phyloP scores from a whole-genome alignment of 2,329 filamentous ascomycete species.

The Fusarium annulatum region DNA sequence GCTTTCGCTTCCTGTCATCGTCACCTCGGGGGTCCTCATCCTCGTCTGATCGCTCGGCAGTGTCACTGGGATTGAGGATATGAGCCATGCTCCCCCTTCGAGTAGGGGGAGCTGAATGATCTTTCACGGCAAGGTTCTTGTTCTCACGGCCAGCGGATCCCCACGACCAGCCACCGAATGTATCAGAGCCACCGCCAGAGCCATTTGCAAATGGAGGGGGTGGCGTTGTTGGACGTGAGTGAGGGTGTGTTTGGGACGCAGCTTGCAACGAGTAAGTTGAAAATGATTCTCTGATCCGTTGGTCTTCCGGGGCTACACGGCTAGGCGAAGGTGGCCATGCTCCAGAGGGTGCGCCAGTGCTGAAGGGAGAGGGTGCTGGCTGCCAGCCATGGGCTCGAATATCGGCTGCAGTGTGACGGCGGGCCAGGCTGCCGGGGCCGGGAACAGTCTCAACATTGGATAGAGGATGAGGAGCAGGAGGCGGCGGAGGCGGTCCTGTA shows the following conservation, averaged over 20 bases:
- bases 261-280: conserved; percentile 64
- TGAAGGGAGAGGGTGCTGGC: conserved; percentile 70
- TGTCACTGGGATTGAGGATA: conserved; percentile 70
- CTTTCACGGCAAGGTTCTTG: conserved; percentile 62
- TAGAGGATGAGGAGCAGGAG: conserved; percentile 72
- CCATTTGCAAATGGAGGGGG: conserved; percentile 63
- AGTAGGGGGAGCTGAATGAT: conserved; percentile 67
- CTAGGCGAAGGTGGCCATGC: conserved; percentile 68
- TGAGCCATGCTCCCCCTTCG: conserved; percentile 71
- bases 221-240: conserved; percentile 66
- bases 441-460: conserved; percentile 71
- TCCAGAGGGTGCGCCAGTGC: conserved; percentile 64
- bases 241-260: conserved; percentile 56
- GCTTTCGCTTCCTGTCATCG: conserved; percentile 71
- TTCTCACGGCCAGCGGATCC: conserved; percentile 62
- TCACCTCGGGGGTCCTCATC: conserved; percentile 66
- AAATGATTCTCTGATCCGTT: conserved; percentile 67
- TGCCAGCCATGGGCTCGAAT: conserved; percentile 90
- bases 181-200: conserved; percentile 51
- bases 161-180: conserved; percentile 69
- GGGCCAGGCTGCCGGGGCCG: conserved; percentile 75
- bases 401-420: conserved; percentile 94
- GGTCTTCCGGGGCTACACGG: conserved; percentile 62
- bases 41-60: conserved; percentile 65
- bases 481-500: conserved; percentile 73